Evolutionary conservation across 1,284 basidiomycete genomes (phyloP).

Genomic region (Grifola frondosa): DNA sequence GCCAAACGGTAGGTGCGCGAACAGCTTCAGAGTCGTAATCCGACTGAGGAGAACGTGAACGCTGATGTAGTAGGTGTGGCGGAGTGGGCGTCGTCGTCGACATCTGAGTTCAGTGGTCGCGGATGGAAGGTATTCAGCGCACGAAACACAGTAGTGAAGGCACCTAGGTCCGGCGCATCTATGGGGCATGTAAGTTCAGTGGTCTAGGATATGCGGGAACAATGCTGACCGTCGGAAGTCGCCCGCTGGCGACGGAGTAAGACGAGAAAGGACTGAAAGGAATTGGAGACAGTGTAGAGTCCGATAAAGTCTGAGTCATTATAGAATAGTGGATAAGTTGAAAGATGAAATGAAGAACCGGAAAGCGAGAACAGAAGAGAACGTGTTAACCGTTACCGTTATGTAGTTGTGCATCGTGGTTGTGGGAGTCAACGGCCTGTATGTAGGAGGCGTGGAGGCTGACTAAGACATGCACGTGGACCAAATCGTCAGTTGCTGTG

Average conservation of each 20-base stretch:
- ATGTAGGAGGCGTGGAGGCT: too few species aligned
- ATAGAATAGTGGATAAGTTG: constrained; percentile 20
- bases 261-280: constrained; percentile 54
- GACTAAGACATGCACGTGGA: too few species aligned
- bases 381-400: constrained; percentile 14
- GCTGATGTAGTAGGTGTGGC: constrained; percentile 35
- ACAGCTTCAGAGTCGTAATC: constrained; percentile 43
- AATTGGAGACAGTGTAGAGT: constrained; percentile 42
- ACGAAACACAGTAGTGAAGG: constrained; percentile 69
- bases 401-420: too few species aligned
- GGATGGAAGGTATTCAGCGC: constrained; percentile 61
- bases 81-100: constrained; percentile 17
- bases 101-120: constrained; percentile 13
- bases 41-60: constrained; percentile 34
- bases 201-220: constrained; percentile 4
- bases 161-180: constrained; percentile 76
- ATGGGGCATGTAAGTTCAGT: constrained; percentile 9
- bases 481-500: too few species aligned
- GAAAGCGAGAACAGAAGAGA: too few species aligned
- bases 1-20: constrained; percentile 64
- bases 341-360: constrained; percentile 15
- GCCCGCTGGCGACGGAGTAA: constrained; percentile 51
- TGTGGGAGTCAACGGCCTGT: too few species aligned
- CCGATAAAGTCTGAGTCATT: constrained; percentile 39
- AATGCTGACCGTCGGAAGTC: constrained; percentile 63